Base-by-base conservation (phyloP, 192 early-diverging fungal genomes). In the Rhizophlyctis rosea region DNA sequence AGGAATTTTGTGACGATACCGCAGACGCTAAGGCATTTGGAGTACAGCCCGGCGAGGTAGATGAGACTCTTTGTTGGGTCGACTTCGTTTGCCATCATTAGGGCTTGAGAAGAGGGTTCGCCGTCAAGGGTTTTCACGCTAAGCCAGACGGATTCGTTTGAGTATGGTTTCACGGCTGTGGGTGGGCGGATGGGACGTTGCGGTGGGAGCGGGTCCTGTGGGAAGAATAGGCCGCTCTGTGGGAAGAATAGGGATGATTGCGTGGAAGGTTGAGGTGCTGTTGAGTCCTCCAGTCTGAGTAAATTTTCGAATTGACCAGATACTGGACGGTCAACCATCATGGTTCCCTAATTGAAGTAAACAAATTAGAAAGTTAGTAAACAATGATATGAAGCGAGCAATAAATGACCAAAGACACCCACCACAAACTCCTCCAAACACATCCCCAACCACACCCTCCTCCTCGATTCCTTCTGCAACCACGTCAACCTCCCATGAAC, bases 371-470 rank as follows among this genome's bases (percentile, higher is more conserved):
- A 44, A 44, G 18, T 13, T 13, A 44, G 39, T 11, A 57, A 23
- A 57, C 11, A 57, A 57, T 18, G 24, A 13, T 57, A n/a, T 30
- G 34, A n/a, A n/a, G n/a, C n/a, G n/a, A n/a, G n/a, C n/a, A n/a
- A n/a, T n/a, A n/a, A n/a, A n/a, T n/a, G n/a, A n/a, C n/a, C n/a
- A n/a, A n/a, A n/a, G 7, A 18, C 39, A 7, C 39, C 18, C 39
- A 44, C 39, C 39, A 44, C 18, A 44, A 44, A 44, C 39, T 44
- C 39, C 39, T 44, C 39, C 9, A 44, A 13, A 18, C 39, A 44
- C 39, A 44, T 44, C 18, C 39, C 39, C 39, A 44, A 81, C 79
- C 79, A 81, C 25, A 75, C n/a, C 35, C 79, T 25, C 49, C 79
- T 49, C 27, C 76, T 50, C 21, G 33, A 34, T 52, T 81, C 79